Percentiles rank a stretch among this genome's conserved stretches.
phyloP scores from a whole-genome alignment of 495 filamentous ascomycete species.

The Tuber aestivum region DNA sequence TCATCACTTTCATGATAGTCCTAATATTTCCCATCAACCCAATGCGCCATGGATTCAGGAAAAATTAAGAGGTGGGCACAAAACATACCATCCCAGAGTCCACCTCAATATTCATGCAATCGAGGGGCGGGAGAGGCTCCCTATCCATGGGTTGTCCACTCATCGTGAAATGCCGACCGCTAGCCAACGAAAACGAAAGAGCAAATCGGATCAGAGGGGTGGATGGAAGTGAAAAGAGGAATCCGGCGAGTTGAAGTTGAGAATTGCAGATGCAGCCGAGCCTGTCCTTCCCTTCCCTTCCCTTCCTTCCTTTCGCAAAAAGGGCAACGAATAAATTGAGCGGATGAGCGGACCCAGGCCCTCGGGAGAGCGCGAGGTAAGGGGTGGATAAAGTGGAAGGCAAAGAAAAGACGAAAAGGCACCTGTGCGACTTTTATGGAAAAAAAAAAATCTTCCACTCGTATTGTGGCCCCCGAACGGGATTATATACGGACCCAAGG shows the following conservation, averaged over 20 bases:
- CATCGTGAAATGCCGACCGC: not conserved
- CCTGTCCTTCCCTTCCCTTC: not conserved
- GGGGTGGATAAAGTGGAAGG: not conserved
- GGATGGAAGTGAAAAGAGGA: not conserved
- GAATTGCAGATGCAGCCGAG: not conserved
- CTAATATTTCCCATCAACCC: not conserved
- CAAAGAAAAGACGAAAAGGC: not conserved
- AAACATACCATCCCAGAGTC: conserved; percentile 33
- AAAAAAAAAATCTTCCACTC: not conserved
- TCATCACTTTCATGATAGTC: conserved; percentile 5
- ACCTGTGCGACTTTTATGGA: not conserved
- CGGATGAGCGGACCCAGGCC: not conserved
- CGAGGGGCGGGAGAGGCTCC: not conserved
- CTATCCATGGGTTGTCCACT: not conserved
- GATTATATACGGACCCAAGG: conserved; percentile 4
- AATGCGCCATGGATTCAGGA: not conserved
- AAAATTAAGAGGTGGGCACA: not conserved
- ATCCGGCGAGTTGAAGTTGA: not conserved
- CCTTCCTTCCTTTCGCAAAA: not conserved
- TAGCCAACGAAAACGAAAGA: not conserved
- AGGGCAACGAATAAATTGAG: not conserved
- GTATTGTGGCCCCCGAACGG: not conserved
- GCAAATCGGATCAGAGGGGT: not conserved
- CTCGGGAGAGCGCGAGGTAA: not conserved
- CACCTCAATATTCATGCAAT: conserved; percentile 26